A percentile compares a stretch with the other conserved stretches of the same genome.
These are phyloP conservation scores for Magnaporthiopsis incrustans DNA, from an alignment of 2,329 filamentous ascomycete species.

Conservation along the genomic window DNA sequence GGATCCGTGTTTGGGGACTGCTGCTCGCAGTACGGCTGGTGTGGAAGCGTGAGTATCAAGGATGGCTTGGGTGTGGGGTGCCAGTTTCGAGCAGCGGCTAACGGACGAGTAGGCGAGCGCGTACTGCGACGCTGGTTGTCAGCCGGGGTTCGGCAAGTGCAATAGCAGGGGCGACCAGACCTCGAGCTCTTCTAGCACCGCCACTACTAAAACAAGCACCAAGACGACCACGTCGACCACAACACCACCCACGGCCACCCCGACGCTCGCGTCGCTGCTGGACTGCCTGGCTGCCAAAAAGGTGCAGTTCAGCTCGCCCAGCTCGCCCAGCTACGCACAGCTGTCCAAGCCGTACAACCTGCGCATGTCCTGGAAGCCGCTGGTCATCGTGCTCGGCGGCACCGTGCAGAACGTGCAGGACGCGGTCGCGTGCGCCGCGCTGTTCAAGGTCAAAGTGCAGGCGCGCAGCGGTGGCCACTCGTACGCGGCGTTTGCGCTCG, in stretches of 20 bases:
- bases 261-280: not conserved
- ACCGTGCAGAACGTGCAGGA: conserved; percentile 35
- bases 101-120: not conserved
- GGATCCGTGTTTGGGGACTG: conserved; percentile 6
- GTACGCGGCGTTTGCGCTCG: conserved; percentile 40
- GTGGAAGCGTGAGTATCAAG: conserved; percentile 8
- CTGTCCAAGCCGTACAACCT: conserved; percentile 8
- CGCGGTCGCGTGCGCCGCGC: conserved; percentile 35
- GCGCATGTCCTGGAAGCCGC: conserved; percentile 19
- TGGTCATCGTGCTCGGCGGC: conserved; percentile 34
- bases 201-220: not conserved
- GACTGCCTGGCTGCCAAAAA: conserved; percentile 4
- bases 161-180: not conserved
- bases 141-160: conserved; percentile 11
- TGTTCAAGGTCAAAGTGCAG: conserved; percentile 35
- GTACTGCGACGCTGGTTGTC: conserved; percentile 14
- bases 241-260: not conserved
- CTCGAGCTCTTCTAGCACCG: not conserved
- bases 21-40: conserved; percentile 12
- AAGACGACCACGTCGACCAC: not conserved
- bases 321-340: conserved; percentile 4
- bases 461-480: conserved; percentile 43
- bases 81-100: too few relatives aligned
- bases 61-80: not conserved
- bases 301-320: conserved; percentile 1